Evolutionary conservation across 305 asterid species (phyloP), one percentile per base, ranked within the genome.

Genomic region (Plantago coronopus): DNA sequence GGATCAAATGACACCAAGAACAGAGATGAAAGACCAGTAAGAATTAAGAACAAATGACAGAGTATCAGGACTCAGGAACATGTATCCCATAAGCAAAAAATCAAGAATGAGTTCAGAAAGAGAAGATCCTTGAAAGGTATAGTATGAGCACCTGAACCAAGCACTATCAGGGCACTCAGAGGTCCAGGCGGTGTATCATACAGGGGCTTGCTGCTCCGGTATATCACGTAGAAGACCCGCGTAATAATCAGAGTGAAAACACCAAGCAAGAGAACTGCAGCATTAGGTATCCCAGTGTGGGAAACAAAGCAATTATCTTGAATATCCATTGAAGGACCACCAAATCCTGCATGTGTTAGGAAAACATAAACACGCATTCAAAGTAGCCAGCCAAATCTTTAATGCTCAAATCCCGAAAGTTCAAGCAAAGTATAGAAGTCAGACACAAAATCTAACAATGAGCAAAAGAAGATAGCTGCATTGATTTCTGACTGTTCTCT

Each of bases 61-160:
- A 19, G 17, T 2, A n/a, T 43, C 18, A 25, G 22, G 17, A 22
- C 20, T 11, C 38, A 46, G 11, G 17, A 42, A 54, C 9, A 7
- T 34, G 9, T 9, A 2, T 34, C 1, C 40, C 12, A 34, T 7
- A 34, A 29, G 13, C 54, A 48, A 48, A 6, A 6, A 17, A 14
- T 11, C 10, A 55, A 17, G 21, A 27, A 15, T n/a, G 34, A 19
- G 54, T 42, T 17, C 1, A 3, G 7, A 29, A 61, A 18, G 17
- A 40, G 29, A 69, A 21, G 7, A 27, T 27, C 34, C 34, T 27
- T n/a, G n/a, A 21, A 23, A 51, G 59, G n/a, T 37, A 40, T 19
- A 1, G n/a, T 29, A 61, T 46, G 29, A 62, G 27, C 46, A 87
- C 98, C 97, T 65, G 98, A 91, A 43, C 98, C 98, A 29, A 91